Base-by-base conservation (phyloP, 345 rosid genomes). In the Combretum micranthum region DNA sequence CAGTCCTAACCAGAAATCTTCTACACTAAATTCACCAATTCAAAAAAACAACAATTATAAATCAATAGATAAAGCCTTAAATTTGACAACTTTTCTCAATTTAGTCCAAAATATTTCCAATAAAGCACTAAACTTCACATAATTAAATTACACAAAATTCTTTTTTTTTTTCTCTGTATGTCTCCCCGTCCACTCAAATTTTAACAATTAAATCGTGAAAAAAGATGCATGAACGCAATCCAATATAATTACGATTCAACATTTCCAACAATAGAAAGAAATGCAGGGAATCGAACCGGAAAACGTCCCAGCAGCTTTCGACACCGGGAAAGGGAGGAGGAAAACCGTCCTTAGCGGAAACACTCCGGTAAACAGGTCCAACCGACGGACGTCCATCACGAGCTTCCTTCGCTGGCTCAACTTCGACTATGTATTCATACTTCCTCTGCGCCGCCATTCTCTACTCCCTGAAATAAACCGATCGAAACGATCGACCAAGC, bases 231-330 rank as follows among this genome's bases (percentile, higher is more conserved):
- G 4, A 52, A n/a, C 45, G 20, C 21, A 22, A 25, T 19, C 43
- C 23, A 20, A 14, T 2, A 53, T 20, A 70, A 59, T 39, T 63
- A 17, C 44, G 0, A 45, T 52, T 2, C 16, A 44, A 57, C 19
- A 23, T 16, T 44, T 43, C 32, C 18, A 66, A 55, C 23, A 67
- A 54, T 32, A 52, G 46, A 18, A 21, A 12, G 54, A 3, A 57
- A 42, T 63, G 20, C 21, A 7, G 4, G 19, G 53, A 55, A 47
- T 18, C 76, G 48, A n/a, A 92, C 99, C 97, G 84, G 70, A 93
- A 93, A 74, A 89, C 68, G 57, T 89, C 97, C 99, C 99, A 93
- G 79, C 95, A 93, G 64, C 88, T 77, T 4, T 89, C 83, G 80
- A 89, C 46, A 16, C 94, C 97, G 2, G 78, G 72, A 53, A 80